Base-by-base conservation (phyloP, 805 yeast genomes). In the Pichia membranifaciens region DNA sequence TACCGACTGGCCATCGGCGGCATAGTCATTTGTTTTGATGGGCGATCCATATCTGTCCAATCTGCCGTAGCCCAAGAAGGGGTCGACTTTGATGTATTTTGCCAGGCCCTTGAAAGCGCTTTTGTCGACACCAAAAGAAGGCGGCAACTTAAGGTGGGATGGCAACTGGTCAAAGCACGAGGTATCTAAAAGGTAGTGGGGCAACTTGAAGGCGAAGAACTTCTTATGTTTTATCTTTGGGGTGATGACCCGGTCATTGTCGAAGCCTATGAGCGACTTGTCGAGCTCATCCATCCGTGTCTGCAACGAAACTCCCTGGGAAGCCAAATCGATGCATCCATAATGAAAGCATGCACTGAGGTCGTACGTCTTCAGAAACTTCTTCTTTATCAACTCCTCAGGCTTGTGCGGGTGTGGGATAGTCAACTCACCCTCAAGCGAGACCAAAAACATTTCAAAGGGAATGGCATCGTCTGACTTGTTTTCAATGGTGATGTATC, bases 371-470 rank as follows among this genome's bases (percentile, higher is more conserved):
- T 71, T 71, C 43, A 78, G 56, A 51, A 76, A 71, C 23, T 66
- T 67, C 39, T 62, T 62, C 40, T 37, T 51, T 21, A 45, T 54
- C 45, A 45, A 33, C 23, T 23, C 22, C 3, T 31, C 39, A 4
- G 43, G 48, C 20, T 41, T 43, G 16, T 32, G 36, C 5, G 44
- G 39, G 42, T 36, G 20, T n/a, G 46, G 38, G 0, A 62, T 47
- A 4, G 69, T 66, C 22, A 66, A 58, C 16, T 59, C 62, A 1
- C 84, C 85, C 56, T 80, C 85, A 29, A 81, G 65, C 1, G 80
- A 67, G 7, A 79, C 74, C 45, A 76, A 70, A 57, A 82, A 76
- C 80, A 79, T 78, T 54, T 82, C 84, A 57, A 82, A 84, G 2
- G 75, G 74, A 18, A 82, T 67, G 0, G 70, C 65, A 16, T 62